Evolutionary conservation across 352 stramenopile genomes (phyloP).

Genomic region (Pythium phragmiticola): DNA sequence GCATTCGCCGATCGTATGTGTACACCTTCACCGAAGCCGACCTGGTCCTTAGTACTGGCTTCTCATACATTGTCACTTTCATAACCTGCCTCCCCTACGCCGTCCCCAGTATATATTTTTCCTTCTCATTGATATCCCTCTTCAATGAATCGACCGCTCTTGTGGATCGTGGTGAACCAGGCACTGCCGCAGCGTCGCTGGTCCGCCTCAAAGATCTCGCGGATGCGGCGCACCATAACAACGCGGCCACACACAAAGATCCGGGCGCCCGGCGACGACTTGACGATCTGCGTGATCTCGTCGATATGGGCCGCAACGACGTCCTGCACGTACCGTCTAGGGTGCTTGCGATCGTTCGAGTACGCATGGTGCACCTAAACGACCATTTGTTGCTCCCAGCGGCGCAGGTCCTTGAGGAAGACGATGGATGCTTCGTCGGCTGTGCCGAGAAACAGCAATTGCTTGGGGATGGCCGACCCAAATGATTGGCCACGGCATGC

Average conservation of each 20-base stretch:
- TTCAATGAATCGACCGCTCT: conserved; percentile 20
- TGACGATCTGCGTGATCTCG: conserved; percentile 27
- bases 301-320: conserved; percentile 25
- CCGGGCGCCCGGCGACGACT: conserved; percentile 6
- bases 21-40: too few species aligned
- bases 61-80: too few species aligned
- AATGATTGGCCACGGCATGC: neutral
- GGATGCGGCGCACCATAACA: conserved; percentile 27
- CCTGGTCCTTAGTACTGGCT: too few species aligned
- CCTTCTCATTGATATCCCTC: conserved; percentile 10
- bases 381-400: conserved; percentile 33
- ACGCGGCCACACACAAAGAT: conserved; percentile 31
- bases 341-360: conserved; percentile 19
- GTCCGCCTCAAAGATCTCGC: conserved; percentile 32
- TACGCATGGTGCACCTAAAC: conserved; percentile 32
- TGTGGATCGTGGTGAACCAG: conserved; percentile 19
- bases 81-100: too few species aligned
- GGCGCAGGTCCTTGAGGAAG: conserved; percentile 36
- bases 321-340: conserved; percentile 30
- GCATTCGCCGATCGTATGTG: too few species aligned
- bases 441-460: conserved; percentile 37
- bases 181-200: conserved; percentile 9
- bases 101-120: neutral
- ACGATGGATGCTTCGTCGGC: conserved; percentile 31
- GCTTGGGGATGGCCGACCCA: conserved; percentile 10